A percentile compares a stretch with the other conserved stretches of the same genome.
Evolutionary conservation across 179 eudicot genomes (phyloP).

Genomic region (Corrigiola litoralis): DNA sequence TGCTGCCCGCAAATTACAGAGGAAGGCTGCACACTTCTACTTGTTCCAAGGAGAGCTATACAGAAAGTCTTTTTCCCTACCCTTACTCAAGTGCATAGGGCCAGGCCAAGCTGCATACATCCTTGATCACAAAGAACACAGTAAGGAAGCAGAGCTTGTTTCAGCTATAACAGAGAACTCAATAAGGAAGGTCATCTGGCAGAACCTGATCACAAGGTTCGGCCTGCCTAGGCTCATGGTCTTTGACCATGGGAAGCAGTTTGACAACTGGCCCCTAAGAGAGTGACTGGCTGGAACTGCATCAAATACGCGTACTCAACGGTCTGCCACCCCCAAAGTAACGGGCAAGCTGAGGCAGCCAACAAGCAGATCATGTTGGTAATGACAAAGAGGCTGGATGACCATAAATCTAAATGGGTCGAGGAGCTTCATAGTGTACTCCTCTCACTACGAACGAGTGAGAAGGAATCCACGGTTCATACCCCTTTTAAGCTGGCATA

Average conservation of each 20-base stretch:
- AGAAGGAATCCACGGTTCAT: not conserved
- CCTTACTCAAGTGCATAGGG: not conserved
- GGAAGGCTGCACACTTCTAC: no score
- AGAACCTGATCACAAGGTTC: not conserved
- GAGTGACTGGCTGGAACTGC: not conserved
- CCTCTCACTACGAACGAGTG: not conserved
- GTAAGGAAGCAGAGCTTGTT: not conserved
- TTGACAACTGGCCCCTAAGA: not conserved
- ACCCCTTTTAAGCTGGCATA: not conserved
- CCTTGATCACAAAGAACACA: not conserved
- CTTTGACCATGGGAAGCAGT: not conserved
- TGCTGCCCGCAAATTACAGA: no score
- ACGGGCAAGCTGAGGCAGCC: not conserved
- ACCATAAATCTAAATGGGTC: not conserved
- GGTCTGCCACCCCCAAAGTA: not conserved
- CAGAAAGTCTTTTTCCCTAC: not conserved
- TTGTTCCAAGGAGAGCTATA: no score
- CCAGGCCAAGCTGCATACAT: no score
- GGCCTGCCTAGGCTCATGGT: not conserved
- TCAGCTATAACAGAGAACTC: not conserved
- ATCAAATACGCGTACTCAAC: not conserved
- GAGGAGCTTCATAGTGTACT: not conserved
- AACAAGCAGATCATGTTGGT: not conserved
- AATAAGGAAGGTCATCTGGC: not conserved
- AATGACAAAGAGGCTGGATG: not conserved